A percentile compares a stretch with the other conserved stretches of the same genome.
Conservation (phyloP, 345 rosid species). For the Carallia pectinifolia region DNA sequence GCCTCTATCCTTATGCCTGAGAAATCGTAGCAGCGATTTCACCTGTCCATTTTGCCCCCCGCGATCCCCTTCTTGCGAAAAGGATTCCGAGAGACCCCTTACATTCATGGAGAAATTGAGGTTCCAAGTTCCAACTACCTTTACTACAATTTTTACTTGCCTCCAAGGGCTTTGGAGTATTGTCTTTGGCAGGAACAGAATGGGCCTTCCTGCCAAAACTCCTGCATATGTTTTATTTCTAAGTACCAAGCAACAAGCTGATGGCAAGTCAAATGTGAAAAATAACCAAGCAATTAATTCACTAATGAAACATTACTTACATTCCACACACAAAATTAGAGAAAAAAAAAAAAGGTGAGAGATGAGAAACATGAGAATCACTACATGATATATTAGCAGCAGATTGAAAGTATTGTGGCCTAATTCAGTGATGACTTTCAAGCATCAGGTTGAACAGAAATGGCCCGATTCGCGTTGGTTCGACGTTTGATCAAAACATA, state of each 20-base stretch:
- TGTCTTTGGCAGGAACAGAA: too few relatives aligned
- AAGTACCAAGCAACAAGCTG: not conserved
- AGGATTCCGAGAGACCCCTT: too few relatives aligned
- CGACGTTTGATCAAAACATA: constrained; percentile 31
- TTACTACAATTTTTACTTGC: too few relatives aligned
- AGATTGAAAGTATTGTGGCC: constrained; percentile 1
- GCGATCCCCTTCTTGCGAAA: too few relatives aligned
- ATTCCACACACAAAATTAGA: constrained; percentile 1
- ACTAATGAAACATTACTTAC: not conserved
- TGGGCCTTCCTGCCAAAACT: too few relatives aligned
- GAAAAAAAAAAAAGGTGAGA: not conserved
- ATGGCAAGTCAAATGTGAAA: not conserved
- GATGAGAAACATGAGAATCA: not conserved
- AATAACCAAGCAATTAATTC: not conserved
- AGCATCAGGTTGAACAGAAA: constrained; percentile 38
- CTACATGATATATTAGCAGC: not conserved
- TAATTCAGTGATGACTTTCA: constrained; percentile 13
- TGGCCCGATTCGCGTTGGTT: constrained; percentile 35
- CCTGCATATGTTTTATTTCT: too few relatives aligned
- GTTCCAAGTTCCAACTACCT: too few relatives aligned
- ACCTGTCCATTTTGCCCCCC: too few relatives aligned
- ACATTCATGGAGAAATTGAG: too few relatives aligned
- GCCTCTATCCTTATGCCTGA: too few relatives aligned
- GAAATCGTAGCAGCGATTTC: too few relatives aligned
- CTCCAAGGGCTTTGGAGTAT: too few relatives aligned